Conservation (phyloP, 345 rosid genomes). For the Brassica napus region DNA sequence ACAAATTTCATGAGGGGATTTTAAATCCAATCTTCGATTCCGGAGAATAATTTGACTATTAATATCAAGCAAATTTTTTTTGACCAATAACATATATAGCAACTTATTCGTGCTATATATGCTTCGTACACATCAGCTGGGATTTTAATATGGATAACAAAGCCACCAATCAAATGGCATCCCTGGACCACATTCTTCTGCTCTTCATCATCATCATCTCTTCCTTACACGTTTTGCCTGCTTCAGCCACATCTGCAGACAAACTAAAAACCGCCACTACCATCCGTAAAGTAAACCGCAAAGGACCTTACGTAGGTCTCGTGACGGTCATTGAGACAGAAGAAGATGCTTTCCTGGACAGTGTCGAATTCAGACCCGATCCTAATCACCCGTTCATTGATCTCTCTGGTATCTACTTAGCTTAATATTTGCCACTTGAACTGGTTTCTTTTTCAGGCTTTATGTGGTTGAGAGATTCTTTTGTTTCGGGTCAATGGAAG, state of each 20-base stretch:
- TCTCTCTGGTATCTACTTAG: constrained; percentile 45
- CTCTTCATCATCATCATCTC: constrained; percentile 15
- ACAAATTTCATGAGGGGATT: neutral
- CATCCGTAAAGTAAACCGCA: constrained; percentile 41
- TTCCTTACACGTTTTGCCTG: constrained; percentile 14
- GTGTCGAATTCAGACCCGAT: constrained; percentile 42
- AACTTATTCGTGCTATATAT: neutral
- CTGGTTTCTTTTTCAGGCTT: constrained; percentile 2
- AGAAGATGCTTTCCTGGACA: constrained; percentile 44
- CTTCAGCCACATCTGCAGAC: constrained; percentile 21
- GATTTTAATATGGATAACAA: neutral
- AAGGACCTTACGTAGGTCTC: constrained; percentile 51
- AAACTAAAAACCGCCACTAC: constrained; percentile 11
- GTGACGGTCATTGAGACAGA: constrained; percentile 50
- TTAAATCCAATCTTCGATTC: neutral
- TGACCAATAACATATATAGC: neutral
- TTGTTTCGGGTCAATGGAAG: neutral
- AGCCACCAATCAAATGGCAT: constrained; percentile 24
- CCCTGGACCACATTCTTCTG: neutral
- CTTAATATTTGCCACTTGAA: neutral
- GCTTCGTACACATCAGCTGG: neutral
- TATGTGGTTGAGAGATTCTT: neutral
- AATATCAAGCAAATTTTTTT: neutral
- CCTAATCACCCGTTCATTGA: constrained; percentile 42
- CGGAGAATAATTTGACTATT: neutral